phyloP scores from a whole-genome alignment of 2,329 filamentous ascomycete species.

The Ceratocystis colombiana region DNA sequence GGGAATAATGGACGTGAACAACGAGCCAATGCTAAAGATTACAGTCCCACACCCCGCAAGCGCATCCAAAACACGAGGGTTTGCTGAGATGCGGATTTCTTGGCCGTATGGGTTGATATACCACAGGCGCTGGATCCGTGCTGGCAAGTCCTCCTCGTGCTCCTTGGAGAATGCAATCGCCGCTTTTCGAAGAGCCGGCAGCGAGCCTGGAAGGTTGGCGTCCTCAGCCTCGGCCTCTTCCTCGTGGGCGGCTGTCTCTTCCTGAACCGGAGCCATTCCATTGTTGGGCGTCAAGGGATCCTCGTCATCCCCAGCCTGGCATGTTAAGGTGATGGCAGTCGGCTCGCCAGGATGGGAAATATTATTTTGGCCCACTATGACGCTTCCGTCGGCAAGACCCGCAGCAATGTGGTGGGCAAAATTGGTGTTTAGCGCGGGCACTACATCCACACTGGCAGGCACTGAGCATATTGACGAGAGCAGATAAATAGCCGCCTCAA shows the following conservation, averaged over 20 bases:
- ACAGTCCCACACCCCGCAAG: slow-evolving; percentile 56
- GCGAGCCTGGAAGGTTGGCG: slow-evolving; percentile 68
- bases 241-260: slow-evolving; percentile 47
- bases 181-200: slow-evolving; percentile 67
- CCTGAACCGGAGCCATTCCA: slow-evolving; percentile 29
- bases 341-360: slow-evolving; percentile 74
- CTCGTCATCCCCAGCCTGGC: slow-evolving; percentile 22
- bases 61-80: slow-evolving; percentile 65
- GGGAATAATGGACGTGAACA: slow-evolving; percentile 83
- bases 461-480: slow-evolving; percentile 80
- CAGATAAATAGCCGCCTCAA: slow-evolving; percentile 86
- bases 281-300: slow-evolving; percentile 23
- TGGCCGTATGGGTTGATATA: slow-evolving; percentile 99
- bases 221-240: slow-evolving; percentile 63
- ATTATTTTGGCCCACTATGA: slow-evolving; percentile 84
- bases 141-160: slow-evolving; percentile 62
- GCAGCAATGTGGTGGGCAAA: slow-evolving; percentile 93
- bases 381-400: slow-evolving; percentile 60
- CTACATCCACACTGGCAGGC: slow-evolving; percentile 61
- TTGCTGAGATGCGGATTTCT: slow-evolving; percentile 77
- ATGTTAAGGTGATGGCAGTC: slow-evolving; percentile 37
- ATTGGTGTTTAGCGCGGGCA: slow-evolving; percentile 88
- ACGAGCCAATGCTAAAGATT: slow-evolving; percentile 85
- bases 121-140: slow-evolving; percentile 74
- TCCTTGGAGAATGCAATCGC: slow-evolving; percentile 75